These are phyloP conservation scores for Fusarium coffeatum DNA, from an alignment of 2,329 filamentous ascomycete genomes.

Conservation along the genomic window DNA sequence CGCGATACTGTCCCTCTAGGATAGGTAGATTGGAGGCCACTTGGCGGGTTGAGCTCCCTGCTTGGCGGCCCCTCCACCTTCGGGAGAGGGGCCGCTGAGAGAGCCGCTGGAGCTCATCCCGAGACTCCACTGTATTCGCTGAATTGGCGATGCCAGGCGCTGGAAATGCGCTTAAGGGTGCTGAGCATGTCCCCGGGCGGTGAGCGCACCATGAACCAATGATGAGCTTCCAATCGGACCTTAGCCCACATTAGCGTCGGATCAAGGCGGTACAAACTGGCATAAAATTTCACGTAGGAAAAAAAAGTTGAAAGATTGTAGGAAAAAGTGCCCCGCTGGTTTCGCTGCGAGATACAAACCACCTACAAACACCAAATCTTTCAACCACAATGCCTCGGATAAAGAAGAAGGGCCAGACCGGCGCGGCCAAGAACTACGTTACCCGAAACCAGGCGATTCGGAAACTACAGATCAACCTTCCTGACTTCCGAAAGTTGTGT, in stretches of 20 bases:
- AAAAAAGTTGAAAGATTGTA: constrained; percentile 51
- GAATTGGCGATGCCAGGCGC: constrained; percentile 26
- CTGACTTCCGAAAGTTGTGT: constrained; percentile 97
- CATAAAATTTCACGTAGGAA: constrained; percentile 51
- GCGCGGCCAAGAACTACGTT: constrained; percentile 97
- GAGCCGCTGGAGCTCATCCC: constrained; percentile 31
- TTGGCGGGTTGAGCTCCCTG: constrained; percentile 46
- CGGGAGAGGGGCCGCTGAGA: constrained; percentile 40
- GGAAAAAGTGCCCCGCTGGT: constrained; percentile 51
- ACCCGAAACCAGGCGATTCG: constrained; percentile 96
- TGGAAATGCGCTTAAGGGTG: constrained; percentile 12
- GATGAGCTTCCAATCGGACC: neutral
- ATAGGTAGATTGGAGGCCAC: constrained; percentile 45
- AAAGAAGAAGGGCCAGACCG: constrained; percentile 93
- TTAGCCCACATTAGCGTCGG: constrained; percentile 12
- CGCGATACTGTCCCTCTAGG: constrained; percentile 9
- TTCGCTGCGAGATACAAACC: constrained; percentile 36
- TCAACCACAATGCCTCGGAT: constrained; percentile 72
- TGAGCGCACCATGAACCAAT: constrained; percentile 21
- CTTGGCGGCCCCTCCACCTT: constrained; percentile 38
- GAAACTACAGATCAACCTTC: constrained; percentile 96
- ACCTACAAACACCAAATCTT: constrained; percentile 36
- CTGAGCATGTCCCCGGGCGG: constrained; percentile 28
- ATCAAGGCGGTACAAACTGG: constrained; percentile 47
- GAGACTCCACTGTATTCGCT: constrained; percentile 29